Conservation (phyloP, 2,329 filamentous ascomycete species). For the Curvularia lunata region DNA sequence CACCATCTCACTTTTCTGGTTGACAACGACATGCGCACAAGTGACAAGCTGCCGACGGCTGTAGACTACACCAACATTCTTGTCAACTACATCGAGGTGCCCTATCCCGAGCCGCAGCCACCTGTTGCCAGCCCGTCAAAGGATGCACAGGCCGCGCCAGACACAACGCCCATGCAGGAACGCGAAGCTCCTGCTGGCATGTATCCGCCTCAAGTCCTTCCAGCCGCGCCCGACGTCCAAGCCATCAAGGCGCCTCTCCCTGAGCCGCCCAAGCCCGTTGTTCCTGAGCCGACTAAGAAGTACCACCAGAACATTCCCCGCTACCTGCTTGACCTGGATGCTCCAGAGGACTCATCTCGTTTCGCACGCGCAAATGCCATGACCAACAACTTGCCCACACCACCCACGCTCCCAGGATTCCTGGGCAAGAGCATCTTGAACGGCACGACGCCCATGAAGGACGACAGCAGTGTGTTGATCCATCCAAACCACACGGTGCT, state of each 20-base stretch:
- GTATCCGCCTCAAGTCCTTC: slow-evolving; percentile 49
- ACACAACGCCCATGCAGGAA: slow-evolving; percentile 36
- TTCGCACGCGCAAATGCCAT: slow-evolving; percentile 78
- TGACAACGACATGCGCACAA: slow-evolving; percentile 90
- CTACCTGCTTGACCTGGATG: slow-evolving; percentile 86
- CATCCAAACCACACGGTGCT: slow-evolving; percentile 97
- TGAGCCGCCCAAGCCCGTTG: slow-evolving; percentile 37
- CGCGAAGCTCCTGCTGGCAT: slow-evolving; percentile 32
- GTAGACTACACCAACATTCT: slow-evolving; percentile 98
- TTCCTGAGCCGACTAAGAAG: slow-evolving; percentile 51
- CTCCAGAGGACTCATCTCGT: slow-evolving; percentile 75
- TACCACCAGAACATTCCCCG: slow-evolving; percentile 80
- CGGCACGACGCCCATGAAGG: slow-evolving; percentile 88
- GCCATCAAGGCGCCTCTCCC: slow-evolving; percentile 33
- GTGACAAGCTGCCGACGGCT: slow-evolving; percentile 84
- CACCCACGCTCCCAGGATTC: slow-evolving; percentile 87
- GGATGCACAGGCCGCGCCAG: slow-evolving; percentile 27
- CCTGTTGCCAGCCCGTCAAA: slow-evolving; percentile 25
- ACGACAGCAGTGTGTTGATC: slow-evolving; percentile 95
- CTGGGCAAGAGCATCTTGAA: slow-evolving; percentile 94
- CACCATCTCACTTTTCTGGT: slow-evolving; percentile 97
- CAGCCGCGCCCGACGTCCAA: slow-evolving; percentile 49
- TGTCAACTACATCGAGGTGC: slow-evolving; percentile 97
- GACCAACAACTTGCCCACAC: slow-evolving; percentile 79
- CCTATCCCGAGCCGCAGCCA: slow-evolving; percentile 69